Evolutionary conservation across 23 red algal genomes (phyloP), one percentile per base, ranked within the genome.

Genomic region (Gracilaria gracilis): DNA sequence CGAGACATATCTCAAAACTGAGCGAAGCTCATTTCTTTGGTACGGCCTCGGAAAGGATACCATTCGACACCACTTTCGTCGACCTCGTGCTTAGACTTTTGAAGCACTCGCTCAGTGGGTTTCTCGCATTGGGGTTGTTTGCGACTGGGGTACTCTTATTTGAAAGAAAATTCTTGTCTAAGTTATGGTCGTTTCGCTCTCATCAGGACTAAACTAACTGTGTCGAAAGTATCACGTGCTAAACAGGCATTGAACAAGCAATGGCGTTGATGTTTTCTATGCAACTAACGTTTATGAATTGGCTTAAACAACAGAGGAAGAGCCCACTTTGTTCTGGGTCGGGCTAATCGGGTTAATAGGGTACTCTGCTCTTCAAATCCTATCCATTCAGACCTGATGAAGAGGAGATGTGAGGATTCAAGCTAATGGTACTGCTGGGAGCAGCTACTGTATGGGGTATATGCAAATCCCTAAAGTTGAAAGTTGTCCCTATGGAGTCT

Each of bases 21-120:
- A 90, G 87, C 35, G 87, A 90, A 47, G 44, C 31, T 25, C 64
- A 50, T 44, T 90, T 90, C 59, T 66, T 90, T 50, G 48, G 72
- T 27, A 24, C 47, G 9, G 54, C 65, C 25, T 74, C 24, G 9
- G 35, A 25, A 49, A 64, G 71, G 38, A 47, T 55, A 36, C 31
- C 47, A 28, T 16, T 67, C 31, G 58, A 67, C 3, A 57, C 32
- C 15, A 23, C 33, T 38, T 71, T 9, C 37, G 65, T 9, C 37
- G 65, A 57, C 39, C 71, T 90, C 23, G 11, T 80, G 42, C 49
- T 27, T 35, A 55, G 74, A 49, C 71, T 90, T 51, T 1, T 69
- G 7, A 23, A 66, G 64, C 89, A 92, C 46, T 59, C 58, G 20
- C 4, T 84, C 11, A 82, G 75, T 0, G 89, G 89, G 28, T 35